Base-by-base conservation (phyloP, 257 asterid genomes). In the Schizonepeta tenuifolia region DNA sequence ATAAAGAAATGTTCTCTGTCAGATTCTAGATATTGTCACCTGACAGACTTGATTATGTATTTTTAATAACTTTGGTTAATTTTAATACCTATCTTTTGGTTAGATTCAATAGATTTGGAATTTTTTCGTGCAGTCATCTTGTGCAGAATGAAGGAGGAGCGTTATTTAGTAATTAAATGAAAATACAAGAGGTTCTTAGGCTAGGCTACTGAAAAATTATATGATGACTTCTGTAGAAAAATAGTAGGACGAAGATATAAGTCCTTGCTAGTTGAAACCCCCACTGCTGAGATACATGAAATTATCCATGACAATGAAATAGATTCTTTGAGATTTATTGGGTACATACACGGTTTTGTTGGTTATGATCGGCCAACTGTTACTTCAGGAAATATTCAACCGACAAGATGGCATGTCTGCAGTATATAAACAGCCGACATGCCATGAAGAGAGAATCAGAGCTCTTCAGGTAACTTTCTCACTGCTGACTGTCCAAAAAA, bases 381-480 rank as follows among this genome's bases (percentile, higher is more conserved):
- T 56, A 9, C 63, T 81, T 77, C 84, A 86, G 90, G 90, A 80
- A 36, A 80, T 76, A 67, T 89, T 83, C 78, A 82, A 72, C 31
- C 79, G 87, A 73, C 82, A 65, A 61, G 89, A 74, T 78, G 86
- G 81, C 65, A 81, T 79, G 90, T 84, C 92, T 65, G 90, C 90
- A 22, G 94, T 89, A 62, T 83, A 36, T 76, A 83, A 86, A 77
- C 96, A 89, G 67, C 96, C 96, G 51, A 66, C 85, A 50, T 73
- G 67, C 81, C 83, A 77, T 40, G 85, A 82, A 77, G 92, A 85
- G 78, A 78, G 88, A 71, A 14, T 49, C 68, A 78, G 72, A 70
- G 92, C 96, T 74, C 90, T 89, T 85, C 92, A 86, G 92, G 96
- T 88, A 71, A 40, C 64, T 70, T 69, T 65, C 71, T 62, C 46